Evolutionary conservation across 2,329 filamentous ascomycete genomes (phyloP).

Genomic region (Fusarium abutilonis): DNA sequence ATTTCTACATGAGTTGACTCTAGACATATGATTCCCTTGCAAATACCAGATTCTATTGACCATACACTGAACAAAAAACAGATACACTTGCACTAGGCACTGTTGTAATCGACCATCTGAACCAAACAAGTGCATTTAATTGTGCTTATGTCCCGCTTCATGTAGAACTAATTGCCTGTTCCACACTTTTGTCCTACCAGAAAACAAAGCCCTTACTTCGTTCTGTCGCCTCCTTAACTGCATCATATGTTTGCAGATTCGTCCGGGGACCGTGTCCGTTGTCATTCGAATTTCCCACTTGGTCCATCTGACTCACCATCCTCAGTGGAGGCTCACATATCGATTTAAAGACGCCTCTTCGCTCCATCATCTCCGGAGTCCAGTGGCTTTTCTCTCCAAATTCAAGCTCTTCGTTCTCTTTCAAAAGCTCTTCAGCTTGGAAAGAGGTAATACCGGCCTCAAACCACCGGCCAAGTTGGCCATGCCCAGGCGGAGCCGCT

Average conservation of each 20-base stretch:
- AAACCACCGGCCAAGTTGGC: slow-evolving; percentile 41
- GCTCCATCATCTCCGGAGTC: slow-evolving; percentile 38
- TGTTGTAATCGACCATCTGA: background rate
- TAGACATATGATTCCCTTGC: background rate
- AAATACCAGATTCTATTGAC: background rate
- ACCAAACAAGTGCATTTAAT: background rate
- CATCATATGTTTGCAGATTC: slow-evolving; percentile 12
- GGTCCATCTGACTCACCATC: slow-evolving; percentile 49
- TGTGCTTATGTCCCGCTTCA: background rate
- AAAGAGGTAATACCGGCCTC: slow-evolving; percentile 46
- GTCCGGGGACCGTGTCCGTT: slow-evolving; percentile 34
- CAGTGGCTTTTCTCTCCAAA: slow-evolving; percentile 44
- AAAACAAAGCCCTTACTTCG: slow-evolving; percentile 15
- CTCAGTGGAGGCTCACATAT: slow-evolving; percentile 45
- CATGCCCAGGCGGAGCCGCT: slow-evolving; percentile 7
- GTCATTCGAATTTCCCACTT: slow-evolving; percentile 45
- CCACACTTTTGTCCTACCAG: slow-evolving; percentile 25
- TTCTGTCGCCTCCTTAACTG: slow-evolving; percentile 9
- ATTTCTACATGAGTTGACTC: background rate
- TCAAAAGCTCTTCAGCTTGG: slow-evolving; percentile 28
- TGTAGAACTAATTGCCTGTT: no score
- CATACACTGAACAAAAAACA: background rate
- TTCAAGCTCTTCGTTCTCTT: slow-evolving; percentile 43
- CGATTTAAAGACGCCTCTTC: slow-evolving; percentile 38
- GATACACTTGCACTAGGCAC: background rate